Evolutionary conservation across 2,329 filamentous ascomycete genomes (phyloP), one percentile per base, ranked within the genome.

Genomic region (Ophiostoma ulmi): DNA sequence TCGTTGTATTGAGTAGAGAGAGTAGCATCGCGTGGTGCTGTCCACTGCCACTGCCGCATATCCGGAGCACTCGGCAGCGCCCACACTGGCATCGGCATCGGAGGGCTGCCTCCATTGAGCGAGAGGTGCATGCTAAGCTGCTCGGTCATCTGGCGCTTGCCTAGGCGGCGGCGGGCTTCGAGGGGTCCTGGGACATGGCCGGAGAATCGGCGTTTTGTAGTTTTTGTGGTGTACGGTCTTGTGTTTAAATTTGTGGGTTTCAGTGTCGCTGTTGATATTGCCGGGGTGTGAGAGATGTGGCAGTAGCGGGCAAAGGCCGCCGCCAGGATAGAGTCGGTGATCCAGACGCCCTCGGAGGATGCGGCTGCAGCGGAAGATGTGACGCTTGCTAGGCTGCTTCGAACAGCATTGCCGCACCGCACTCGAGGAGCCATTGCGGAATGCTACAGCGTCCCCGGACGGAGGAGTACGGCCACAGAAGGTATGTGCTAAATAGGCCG

Each of bases 251-350:
- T 13, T 13, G 48, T 7, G 48, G 5, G 7, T 41, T 20, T 31
- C 5, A 20, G 69, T 48, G 11, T 8, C n/a, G 36, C 20, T 41
- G 17, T 10, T 26, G 52, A 22, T 17, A 38, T 10, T 38, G 14
- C n/a, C 35, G 8, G 67, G 1, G 36, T 41, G 48, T 20, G 35
- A 4, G 44, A 6, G 17, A 48, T 44, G 39, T 72, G 74, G 67
- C 81, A 81, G 75, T 81, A 84, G 22, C 81, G 80, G 66, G 83
- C 80, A 74, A 88, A 86, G 2, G 84, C 83, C 69, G 79, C 78
- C 35, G 80, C 78, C 17, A 90, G 81, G 35, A 85, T 74, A 65
- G 85, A 81, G 74, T 91, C 88, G 39, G 84, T 83, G 73, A 90
- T 83, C 86, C 88, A 90, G 74, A 88, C 76, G 63, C 81, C 79